Base-by-base conservation (phyloP, 371 early-diverging fungal species). In the Rhizopus delemar region DNA sequence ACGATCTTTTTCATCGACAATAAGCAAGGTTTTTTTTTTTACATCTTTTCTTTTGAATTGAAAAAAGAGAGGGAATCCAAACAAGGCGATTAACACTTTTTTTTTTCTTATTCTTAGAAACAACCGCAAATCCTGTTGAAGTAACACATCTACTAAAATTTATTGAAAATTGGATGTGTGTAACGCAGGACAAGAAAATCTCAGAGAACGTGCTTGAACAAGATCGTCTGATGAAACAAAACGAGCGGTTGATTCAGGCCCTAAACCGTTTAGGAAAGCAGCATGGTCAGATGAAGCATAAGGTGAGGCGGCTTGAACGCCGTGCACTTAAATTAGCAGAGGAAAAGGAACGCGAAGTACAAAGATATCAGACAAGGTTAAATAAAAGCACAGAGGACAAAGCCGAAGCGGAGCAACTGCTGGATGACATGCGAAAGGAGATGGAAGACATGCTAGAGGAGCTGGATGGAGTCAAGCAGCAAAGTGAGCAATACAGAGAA, bases 371-470 rank as follows among this genome's bases (percentile, higher is more conserved):
- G 28, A 16, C 39, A 7, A 34, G 9, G 5, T 43, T 33, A 36
- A 28, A 38, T 12, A 41, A n/a, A 13, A 31, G 12, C 22, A 46
- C 2, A 31, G 33, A 66, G 41, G 66, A 66, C 7, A 39, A 38
- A 6, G 1, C 2, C 8, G 66, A 66, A 13, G 57, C 62, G 7
- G 66, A 66, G 8, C 57, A 51, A 16, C 32, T 66, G 0, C 2
- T 66, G 16, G 66, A 66, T 5, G 58, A 57, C 3, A 50, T 66
- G 31, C 53, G 56, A 7, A 9, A 36, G 8, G 66, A 66, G n/a
- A 61, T 62, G 58, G 62, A 66, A 38, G 7, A 9, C 5, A 62
- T 66, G 66, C 31, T 66, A 11, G 56, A 53, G 5, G 66, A 66
- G 9, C 15, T 66, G 9, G 43, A 66, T 9, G 39, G 41, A 29